phyloP scores from a whole-genome alignment of 148 eudicot genomes.

The Silene uniflora region DNA sequence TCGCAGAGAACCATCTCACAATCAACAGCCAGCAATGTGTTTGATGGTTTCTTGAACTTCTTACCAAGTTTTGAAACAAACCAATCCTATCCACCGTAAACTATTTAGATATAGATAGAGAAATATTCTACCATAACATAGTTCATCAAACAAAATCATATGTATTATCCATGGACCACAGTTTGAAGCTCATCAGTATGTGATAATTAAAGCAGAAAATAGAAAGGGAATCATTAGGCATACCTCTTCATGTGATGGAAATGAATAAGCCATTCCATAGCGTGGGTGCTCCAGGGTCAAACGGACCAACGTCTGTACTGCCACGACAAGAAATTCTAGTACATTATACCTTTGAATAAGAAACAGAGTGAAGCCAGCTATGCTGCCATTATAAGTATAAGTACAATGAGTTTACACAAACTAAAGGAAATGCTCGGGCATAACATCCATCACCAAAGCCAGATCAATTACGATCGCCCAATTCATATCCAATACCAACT shows the following conservation, averaged over 20 bases:
- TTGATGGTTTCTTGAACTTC: slow-evolving; percentile 45
- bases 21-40: slow-evolving; percentile 71
- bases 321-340: slow-evolving; percentile 28
- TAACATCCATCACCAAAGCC: neutral
- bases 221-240: slow-evolving; percentile 2
- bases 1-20: slow-evolving; percentile 99
- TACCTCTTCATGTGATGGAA: slow-evolving; percentile 88
- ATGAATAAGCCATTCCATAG: slow-evolving; percentile 51
- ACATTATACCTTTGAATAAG: slow-evolving; percentile 20
- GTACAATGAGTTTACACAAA: neutral
- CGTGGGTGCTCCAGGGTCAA: slow-evolving; percentile 67
- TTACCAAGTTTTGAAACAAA: slow-evolving; percentile 47
- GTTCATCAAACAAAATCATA: neutral
- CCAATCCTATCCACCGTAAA: slow-evolving; percentile 61
- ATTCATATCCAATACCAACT: neutral
- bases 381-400: neutral
- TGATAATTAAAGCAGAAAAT: neutral
- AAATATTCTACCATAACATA: neutral
- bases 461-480: neutral
- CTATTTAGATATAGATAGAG: neutral
- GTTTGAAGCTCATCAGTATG: neutral
- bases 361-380: neutral
- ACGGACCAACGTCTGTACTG: slow-evolving; percentile 68
- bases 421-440: neutral
- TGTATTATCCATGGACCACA: slow-evolving; percentile 1